Evolutionary conservation across 2,329 filamentous ascomycete species (phyloP).

Genomic region (Colletotrichum magnum): DNA sequence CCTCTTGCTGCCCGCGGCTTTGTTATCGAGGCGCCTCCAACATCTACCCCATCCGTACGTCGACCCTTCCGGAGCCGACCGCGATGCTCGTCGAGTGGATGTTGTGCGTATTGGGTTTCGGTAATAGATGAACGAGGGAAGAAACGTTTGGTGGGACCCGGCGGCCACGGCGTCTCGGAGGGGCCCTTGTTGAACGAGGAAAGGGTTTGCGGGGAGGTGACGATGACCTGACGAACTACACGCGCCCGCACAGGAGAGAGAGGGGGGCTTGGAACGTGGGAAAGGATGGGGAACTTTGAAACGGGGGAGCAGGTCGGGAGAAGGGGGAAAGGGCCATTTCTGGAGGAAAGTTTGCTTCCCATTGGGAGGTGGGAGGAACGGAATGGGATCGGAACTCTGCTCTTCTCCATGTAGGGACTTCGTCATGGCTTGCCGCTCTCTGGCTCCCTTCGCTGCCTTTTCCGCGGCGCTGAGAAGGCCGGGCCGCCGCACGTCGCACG

Average conservation of each 20-base stretch:
- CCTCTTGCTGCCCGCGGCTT: conserved; percentile 18
- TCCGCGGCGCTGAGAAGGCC: not conserved
- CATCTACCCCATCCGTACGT: not conserved
- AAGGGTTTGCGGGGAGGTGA: not conserved
- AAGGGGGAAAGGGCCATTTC: not conserved
- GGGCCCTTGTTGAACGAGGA: conserved; percentile 2
- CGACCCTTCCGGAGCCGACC: conserved; percentile 14
- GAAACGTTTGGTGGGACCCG: not conserved
- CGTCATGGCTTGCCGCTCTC: not conserved
- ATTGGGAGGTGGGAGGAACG: not conserved
- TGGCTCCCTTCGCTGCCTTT: no score
- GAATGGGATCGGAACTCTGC: conserved; percentile 3
- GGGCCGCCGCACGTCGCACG: conserved; percentile 14
- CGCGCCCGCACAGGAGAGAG: not conserved
- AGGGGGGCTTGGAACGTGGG: not conserved
- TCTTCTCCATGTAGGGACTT: conserved; percentile 13
- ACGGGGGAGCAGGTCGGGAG: not conserved
- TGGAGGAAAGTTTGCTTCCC: conserved; percentile 17
- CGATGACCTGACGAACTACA: not conserved
- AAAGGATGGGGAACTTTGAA: conserved; percentile 15
- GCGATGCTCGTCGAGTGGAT: not conserved
- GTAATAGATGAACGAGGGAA: not conserved
- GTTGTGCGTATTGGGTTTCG: not conserved
- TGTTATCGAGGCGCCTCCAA: conserved; percentile 29
- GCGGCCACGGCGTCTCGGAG: conserved; percentile 12